Base-by-base conservation (phyloP, 192 early-diverging fungal genomes). In the Coemansia sp. region DNA sequence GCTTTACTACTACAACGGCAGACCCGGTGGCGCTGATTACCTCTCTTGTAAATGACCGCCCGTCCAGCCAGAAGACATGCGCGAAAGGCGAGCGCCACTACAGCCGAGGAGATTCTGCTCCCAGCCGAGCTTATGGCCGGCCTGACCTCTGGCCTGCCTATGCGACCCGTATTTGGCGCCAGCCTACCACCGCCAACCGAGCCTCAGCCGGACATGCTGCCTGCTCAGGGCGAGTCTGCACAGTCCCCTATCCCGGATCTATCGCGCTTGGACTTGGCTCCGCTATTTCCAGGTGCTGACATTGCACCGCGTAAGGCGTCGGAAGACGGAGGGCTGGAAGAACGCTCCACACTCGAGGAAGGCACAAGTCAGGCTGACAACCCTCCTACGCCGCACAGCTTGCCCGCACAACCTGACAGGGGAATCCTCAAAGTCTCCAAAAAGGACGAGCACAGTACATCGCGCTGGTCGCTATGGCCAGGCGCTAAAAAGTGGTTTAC, bases 401-500 rank as follows among this genome's bases (percentile, higher is more conserved):
- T 47, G 62, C 36, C 48, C 8, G 50, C 48, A 11, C 63, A 64
- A 28, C 80, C 80, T 20, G 69, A 73, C 43, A 73, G 58, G 56
- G 76, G 82, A 41, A 83, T 83, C 48, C 61, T 83, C 4, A 83
- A 83, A 53, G 57, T 53, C 43, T 64, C 82, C 20, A 75, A 70
- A 59, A 45, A 63, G 23, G 72, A 70, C n/a, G 69, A 72, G 25
- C 34, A 63, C 25, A 59, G 25, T 26, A 48, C 69, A 37, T 72
- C 77, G 28, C 65, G 68, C 47, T 80, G 77, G 77, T 80, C 77
- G 36, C 48, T 80, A 16, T 80, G 72, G 73, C 72, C 72, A 20
- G 73, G 77, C 26, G 77, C 77, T 33, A 80, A 75, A 58, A 74
- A 71, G 53, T 80, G 77, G 77, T 69, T 80, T 39, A 73, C 56